These are phyloP conservation scores for Euphorbia lathyris DNA, from an alignment of 345 rosid genomes.

Conservation along the genomic window DNA sequence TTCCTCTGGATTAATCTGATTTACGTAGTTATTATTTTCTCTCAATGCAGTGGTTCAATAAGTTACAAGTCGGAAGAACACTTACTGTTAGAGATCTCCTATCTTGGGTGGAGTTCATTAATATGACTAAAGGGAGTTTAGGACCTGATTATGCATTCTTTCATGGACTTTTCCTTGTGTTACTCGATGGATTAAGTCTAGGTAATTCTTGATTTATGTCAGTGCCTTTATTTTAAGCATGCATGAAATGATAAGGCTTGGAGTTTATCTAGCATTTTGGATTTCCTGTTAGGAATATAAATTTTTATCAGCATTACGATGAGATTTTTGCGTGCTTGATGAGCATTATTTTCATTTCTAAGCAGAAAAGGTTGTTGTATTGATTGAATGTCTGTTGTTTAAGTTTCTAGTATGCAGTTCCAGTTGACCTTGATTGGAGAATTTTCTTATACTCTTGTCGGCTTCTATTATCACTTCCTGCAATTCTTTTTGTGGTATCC, in stretches of 20 bases:
- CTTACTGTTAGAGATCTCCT: constrained; percentile 94
- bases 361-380: background rate
- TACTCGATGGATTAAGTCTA: constrained; percentile 87
- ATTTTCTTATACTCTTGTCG: background rate
- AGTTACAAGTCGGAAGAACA: constrained; percentile 62
- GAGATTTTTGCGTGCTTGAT: background rate
- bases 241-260: background rate
- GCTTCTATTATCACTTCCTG: background rate
- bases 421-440: background rate
- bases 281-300: background rate
- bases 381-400: background rate
- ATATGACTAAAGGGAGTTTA: constrained; percentile 47
- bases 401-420: background rate
- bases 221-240: background rate
- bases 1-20: constrained; percentile 6
- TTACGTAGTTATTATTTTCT: constrained; percentile 16
- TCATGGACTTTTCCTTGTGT: constrained; percentile 88
- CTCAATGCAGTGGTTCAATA: constrained; percentile 72
- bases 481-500: background rate
- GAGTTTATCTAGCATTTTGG: background rate
- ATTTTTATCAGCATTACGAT: background rate
- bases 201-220: constrained; percentile 39
- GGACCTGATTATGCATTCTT: constrained; percentile 59
- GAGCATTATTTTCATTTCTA: background rate
- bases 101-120: constrained; percentile 79